Conservation (phyloP, 495 filamentous ascomycete species). For the Penicillium flavigenum region DNA sequence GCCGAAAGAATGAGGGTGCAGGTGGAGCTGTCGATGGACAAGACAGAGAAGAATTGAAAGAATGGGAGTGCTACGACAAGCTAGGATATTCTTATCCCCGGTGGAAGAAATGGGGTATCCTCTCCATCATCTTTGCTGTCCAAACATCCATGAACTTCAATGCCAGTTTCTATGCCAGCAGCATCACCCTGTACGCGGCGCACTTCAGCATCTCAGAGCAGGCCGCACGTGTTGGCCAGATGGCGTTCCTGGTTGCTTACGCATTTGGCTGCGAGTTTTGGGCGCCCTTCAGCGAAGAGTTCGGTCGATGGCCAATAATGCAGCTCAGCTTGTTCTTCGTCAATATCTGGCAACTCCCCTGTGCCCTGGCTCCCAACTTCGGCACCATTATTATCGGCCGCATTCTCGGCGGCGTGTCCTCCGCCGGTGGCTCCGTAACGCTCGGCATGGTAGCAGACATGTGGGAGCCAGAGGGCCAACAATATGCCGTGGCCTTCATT, state of each 20-base stretch:
- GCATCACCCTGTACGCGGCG: constrained; percentile 57
- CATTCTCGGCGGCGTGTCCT: constrained; percentile 67
- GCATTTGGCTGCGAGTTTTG: constrained; percentile 82
- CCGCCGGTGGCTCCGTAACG: constrained; percentile 78
- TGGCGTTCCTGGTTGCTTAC: constrained; percentile 70
- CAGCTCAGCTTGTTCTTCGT: constrained; percentile 68
- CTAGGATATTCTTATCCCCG: constrained; percentile 62
- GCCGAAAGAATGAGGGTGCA: constrained; percentile 16
- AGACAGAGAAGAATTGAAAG: constrained; percentile 55
- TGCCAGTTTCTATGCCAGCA: constrained; percentile 71
- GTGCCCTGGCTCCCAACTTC: constrained; percentile 69
- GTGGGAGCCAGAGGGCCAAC: constrained; percentile 69
- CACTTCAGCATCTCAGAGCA: constrained; percentile 64
- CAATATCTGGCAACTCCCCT: constrained; percentile 75
- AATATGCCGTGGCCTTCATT: constrained; percentile 66
- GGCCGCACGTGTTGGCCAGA: constrained; percentile 64
- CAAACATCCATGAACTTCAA: constrained; percentile 88
- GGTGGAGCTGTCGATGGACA: constrained; percentile 40
- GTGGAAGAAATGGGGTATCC: constrained; percentile 75
- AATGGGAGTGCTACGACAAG: constrained; percentile 61
- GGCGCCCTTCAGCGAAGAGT: constrained; percentile 81
- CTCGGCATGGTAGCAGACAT: constrained; percentile 85
- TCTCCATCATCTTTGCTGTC: constrained; percentile 70
- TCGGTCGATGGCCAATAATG: constrained; percentile 70
- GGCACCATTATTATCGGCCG: constrained; percentile 63